Percentiles rank a stretch among this genome's conserved stretches.
Evolutionary conservation across 352 stramenopile species (phyloP).

Genomic region (Pythium scleroteichum): DNA sequence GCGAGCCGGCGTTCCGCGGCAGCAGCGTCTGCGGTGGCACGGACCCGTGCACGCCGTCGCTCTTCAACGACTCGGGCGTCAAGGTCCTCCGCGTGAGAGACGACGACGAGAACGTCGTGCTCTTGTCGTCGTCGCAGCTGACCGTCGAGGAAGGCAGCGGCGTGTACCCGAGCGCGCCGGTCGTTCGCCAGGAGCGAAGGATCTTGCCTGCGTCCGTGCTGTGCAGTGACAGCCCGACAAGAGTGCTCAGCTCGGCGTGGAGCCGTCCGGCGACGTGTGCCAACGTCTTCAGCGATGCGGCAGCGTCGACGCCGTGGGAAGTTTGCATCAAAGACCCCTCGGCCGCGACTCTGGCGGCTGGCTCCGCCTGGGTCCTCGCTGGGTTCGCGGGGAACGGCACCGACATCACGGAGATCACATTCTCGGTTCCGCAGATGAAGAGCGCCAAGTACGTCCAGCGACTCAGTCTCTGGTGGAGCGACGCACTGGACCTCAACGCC

Average conservation of each 20-base stretch:
- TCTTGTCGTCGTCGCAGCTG: conserved; percentile 47
- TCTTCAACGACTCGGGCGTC: conserved; percentile 56
- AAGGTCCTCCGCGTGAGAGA: conserved; percentile 54
- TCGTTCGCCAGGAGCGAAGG: conserved; percentile 29
- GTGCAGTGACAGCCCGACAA: conserved; percentile 33
- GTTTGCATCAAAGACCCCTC: conserved; percentile 42
- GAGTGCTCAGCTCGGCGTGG: conserved; percentile 13
- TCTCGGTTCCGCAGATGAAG: conserved; percentile 45
- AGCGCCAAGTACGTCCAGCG: conserved; percentile 46
- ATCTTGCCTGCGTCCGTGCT: conserved; percentile 32
- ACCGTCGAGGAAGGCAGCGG: conserved; percentile 54
- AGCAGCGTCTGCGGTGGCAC: conserved; percentile 29
- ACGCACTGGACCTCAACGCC: conserved; percentile 22
- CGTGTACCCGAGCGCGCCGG: conserved; percentile 41
- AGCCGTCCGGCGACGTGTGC: background rate
- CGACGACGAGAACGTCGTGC: conserved; percentile 64
- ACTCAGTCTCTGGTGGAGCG: conserved; percentile 52
- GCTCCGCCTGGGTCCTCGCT: conserved; percentile 60
- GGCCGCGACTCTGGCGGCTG: conserved; percentile 31
- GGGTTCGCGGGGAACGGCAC: conserved; percentile 33
- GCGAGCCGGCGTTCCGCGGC: conserved; percentile 48
- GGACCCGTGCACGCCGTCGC: conserved; percentile 26
- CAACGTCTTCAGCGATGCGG: conserved; percentile 7
- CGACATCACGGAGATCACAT: conserved; percentile 42
- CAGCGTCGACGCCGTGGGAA: conserved; percentile 28